phyloP scores from a whole-genome alignment of 2,329 filamentous ascomycete genomes.

The Diaporthe sp. region DNA sequence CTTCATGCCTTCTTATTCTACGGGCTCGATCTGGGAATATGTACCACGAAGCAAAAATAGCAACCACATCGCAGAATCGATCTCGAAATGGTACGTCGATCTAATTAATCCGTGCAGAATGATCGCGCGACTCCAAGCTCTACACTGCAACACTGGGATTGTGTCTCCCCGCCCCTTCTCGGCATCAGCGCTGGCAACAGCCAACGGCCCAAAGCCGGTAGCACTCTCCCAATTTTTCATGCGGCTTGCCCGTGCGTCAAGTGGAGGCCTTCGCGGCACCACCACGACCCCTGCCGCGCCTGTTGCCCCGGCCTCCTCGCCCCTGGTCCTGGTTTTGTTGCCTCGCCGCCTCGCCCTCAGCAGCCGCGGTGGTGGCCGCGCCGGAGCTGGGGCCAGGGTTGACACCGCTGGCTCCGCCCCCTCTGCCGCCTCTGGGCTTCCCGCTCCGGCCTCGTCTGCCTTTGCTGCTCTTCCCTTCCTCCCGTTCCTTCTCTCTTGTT shows the following conservation, averaged over 20 bases:
- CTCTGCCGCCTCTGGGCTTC: conserved; percentile 37
- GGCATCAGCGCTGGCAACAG: not conserved
- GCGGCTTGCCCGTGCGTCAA: not conserved
- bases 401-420: conserved; percentile 34
- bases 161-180: not conserved
- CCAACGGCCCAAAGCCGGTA: too few species aligned
- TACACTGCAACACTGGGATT: not conserved
- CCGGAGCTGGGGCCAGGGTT: not conserved
- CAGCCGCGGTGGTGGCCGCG: not conserved
- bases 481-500: conserved; percentile 59
- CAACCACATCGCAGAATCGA: conserved; percentile 8
- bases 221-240: not conserved
- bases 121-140: not conserved
- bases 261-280: conserved; percentile 26
- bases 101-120: not conserved
- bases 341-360: conserved; percentile 20
- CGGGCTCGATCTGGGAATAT: not conserved
- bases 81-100: not conserved
- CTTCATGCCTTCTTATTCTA: conserved; percentile 13
- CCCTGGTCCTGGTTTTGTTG: conserved; percentile 28
- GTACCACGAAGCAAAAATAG: not conserved
- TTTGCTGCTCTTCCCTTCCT: conserved; percentile 42
- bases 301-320: conserved; percentile 30
- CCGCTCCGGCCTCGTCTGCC: conserved; percentile 38
- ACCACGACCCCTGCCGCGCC: conserved; percentile 33